Evolutionary conservation across 257 asterid species (phyloP), one percentile per base, ranked within the genome.

Genomic region (Nicotiana undulata): DNA sequence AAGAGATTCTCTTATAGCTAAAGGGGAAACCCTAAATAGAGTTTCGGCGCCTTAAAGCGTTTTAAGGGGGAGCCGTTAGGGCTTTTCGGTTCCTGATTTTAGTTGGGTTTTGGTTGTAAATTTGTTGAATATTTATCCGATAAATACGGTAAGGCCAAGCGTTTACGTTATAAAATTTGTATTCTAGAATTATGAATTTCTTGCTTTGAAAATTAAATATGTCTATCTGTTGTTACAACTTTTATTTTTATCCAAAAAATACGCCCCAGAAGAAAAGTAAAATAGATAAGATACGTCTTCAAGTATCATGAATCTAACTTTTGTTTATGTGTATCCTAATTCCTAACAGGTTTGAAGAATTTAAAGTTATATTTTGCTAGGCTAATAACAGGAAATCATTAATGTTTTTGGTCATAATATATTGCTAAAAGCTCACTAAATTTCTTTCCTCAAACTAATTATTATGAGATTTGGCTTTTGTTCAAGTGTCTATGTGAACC

Each of bases 11-110:
- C 32, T 3, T 44, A 34, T 22, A 32, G 46, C 2, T 1, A 40
- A 40, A n/a, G 49, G 40, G 64, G 32, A 2, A 32, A 24, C 74
- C 65, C 61, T 76, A 26, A 46, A 17, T 1, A 8, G 17, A 17
- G 24, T n/a, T 28, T 76, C 65, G 51, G 65, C 81, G 77, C 81
- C 83, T 77, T 40, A 46, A 70, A 4, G 53, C 32, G 60, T 1
- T 46, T 9, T 68, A 44, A 70, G 22, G 15, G 28, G 58, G 77
- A 17, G 37, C 13, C 58, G 22, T 22, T 72, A 44, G 60, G 46
- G 60, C 44, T 63, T 40, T 44, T 79, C 40, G 22, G 9, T 34
- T 59, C 46, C 79, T 52, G 10, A 20, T 26, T 63, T 63, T 13
- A 0, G 31, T n/a, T 66, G n/a, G 53, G 29, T 66, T 68, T 29